These are phyloP conservation scores for Mucor mucedo DNA, from an alignment of 371 early-diverging fungal species.

Conservation along the genomic window DNA sequence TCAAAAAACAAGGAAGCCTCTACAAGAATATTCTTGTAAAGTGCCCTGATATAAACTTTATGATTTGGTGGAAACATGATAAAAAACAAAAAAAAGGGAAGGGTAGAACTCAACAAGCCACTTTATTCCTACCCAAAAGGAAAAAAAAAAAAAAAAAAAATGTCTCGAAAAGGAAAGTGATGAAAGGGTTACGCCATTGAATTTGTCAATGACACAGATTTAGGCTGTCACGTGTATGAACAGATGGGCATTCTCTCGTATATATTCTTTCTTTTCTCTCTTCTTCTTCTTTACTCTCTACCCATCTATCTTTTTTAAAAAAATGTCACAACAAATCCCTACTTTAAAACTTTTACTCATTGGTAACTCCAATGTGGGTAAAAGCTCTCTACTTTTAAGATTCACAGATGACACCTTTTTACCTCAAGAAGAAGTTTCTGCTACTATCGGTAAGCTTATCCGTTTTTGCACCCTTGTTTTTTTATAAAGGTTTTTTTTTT, in stretches of 20 bases:
- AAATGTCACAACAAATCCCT: conserved; percentile 37
- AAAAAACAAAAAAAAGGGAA: neutral
- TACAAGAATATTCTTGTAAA: conserved; percentile 42
- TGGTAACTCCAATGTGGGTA: conserved; percentile 99
- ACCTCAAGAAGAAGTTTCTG: conserved; percentile 89
- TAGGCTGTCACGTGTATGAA: conserved; percentile 13
- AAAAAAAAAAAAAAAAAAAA: neutral
- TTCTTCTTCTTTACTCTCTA: conserved; percentile 9
- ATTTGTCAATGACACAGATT: neutral
- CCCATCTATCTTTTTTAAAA: neutral
- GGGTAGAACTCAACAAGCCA: conserved; percentile 14
- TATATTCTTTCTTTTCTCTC: conserved; percentile 1
- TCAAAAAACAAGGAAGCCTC: conserved; percentile 49
- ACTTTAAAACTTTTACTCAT: conserved; percentile 98
- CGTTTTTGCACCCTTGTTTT: neutral
- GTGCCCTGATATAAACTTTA: conserved; percentile 31
- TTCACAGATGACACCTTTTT: conserved; percentile 98
- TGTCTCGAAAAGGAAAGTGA: neutral
- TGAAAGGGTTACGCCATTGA: neutral
- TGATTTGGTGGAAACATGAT: conserved; percentile 27
- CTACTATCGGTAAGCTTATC: conserved; percentile 85
- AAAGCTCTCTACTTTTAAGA: conserved; percentile 94
- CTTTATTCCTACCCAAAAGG: neutral
- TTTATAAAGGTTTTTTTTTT: neutral
- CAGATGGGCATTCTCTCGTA: neutral